A percentile compares a stretch with the other conserved stretches of the same genome.
Evolutionary conservation across 2,329 filamentous ascomycete species (phyloP).

Genomic region (Phaeosphaeria sp.): DNA sequence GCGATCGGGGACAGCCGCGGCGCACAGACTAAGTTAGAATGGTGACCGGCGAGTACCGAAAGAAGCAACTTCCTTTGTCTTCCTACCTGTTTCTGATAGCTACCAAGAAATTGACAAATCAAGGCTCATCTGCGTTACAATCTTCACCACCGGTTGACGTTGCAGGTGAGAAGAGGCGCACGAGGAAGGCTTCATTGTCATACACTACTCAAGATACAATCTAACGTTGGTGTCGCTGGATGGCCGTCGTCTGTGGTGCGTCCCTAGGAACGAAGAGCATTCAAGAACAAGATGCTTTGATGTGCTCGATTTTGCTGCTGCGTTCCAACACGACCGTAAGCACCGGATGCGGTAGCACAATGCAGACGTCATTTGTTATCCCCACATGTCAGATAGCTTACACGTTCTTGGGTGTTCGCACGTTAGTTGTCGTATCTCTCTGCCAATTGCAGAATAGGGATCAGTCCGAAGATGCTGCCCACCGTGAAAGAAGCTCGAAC

Average conservation of each 20-base stretch:
- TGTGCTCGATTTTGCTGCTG: neutral
- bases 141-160: neutral
- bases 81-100: neutral
- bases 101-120: neutral
- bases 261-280: neutral
- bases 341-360: neutral
- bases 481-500: constrained; percentile 16
- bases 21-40: constrained; percentile 2
- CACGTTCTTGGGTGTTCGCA: neutral
- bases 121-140: neutral
- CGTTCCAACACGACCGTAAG: neutral
- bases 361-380: neutral
- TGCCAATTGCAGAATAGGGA: constrained; percentile 17
- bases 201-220: neutral
- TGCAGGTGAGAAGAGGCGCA: neutral
- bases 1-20: constrained; percentile 31
- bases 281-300: neutral
- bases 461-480: constrained; percentile 27
- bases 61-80: neutral
- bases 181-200: neutral
- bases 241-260: neutral
- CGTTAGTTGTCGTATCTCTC: constrained; percentile 2
- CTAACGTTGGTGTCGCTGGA: neutral
- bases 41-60: neutral
- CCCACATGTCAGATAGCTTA: neutral